Evolutionary conservation across 2,329 filamentous ascomycete genomes (phyloP), one percentile per base, ranked within the genome.

Genomic region (Aspergillus glaucus): DNA sequence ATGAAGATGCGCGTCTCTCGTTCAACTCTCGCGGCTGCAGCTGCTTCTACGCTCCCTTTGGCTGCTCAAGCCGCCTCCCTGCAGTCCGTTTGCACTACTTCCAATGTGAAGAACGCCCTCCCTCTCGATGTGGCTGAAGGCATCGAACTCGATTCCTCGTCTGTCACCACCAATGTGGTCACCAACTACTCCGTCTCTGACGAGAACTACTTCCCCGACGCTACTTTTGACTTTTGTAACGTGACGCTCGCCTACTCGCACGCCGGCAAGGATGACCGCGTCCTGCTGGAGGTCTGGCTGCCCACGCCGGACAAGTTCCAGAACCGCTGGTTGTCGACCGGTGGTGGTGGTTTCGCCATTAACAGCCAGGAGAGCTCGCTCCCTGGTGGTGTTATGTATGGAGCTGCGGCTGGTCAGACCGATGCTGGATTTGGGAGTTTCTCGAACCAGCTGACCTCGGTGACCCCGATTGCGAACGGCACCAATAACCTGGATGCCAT

Each of bases 351-450:
- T 3, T 71, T 67, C 37, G 69, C 71, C 37, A 75, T 76, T 59
- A 73, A 72, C 51, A 41, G 39, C 21, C 17, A 24, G 10, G 21
- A 24, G 10, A 41, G 17, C 19, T 51, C 49, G n/a, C 61, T 74
- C 1, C 67, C 72, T 10, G 68, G 64, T 1, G 75, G 74, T 34
- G 61, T 77, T 37, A 58, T 63, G 5, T 74, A 75, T 44, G 75
- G 75, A n/a, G 75, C 74, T 37, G 75, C 71, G 2, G 67, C 71
- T 6, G 76, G 76, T 22, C 60, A 68, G 22, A 79, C 77, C 0
- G 73, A 78, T 50, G 76, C 73, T 12, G 76, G 77, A 1, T 79
- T 78, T 53, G 76, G 75, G 24, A 62, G 64, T 21, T 78, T 78
- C 56, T 56, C 64, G 42, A 71, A 62, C 19, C 59, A 68, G 22